A percentile compares a stretch with the other conserved stretches of the same genome.
Conservation (phyloP, 176 grass and related monocot species). For the Triticum turgidum region DNA sequence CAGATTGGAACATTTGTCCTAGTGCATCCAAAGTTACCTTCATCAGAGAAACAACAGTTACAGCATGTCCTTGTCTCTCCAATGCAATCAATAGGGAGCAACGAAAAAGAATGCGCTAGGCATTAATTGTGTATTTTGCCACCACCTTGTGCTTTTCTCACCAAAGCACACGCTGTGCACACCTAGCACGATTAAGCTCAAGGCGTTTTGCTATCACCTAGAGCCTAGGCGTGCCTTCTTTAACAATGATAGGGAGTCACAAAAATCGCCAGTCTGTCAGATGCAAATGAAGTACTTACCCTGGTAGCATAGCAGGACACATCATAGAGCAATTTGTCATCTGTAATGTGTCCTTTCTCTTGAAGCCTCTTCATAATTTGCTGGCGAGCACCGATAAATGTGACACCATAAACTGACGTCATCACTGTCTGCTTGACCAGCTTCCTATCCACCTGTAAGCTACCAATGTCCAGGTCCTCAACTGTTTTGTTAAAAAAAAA, state of each 20-base stretch:
- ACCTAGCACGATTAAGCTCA: not conserved
- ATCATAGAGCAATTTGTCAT: constrained; percentile 68
- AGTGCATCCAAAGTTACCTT: constrained; percentile 91
- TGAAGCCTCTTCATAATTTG: constrained; percentile 84
- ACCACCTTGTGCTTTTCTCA: not conserved
- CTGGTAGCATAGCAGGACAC: constrained; percentile 83
- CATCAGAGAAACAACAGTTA: constrained; percentile 38
- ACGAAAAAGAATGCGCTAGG: not conserved
- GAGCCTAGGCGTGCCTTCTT: not conserved
- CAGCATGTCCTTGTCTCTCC: not conserved
- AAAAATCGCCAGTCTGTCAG: not conserved
- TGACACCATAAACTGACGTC: constrained; percentile 99
- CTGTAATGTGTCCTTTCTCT: constrained; percentile 87
- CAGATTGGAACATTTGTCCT: constrained; percentile 95
- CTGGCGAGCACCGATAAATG: constrained; percentile 86
- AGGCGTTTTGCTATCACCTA: not conserved
- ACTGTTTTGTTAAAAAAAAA: constrained; percentile 40
- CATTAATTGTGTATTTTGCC: not conserved
- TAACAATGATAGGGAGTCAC: not conserved
- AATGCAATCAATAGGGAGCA: constrained; percentile 17
- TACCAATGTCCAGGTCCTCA: constrained; percentile 48
- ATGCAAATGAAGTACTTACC: constrained; percentile 43
- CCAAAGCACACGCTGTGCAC: not conserved
- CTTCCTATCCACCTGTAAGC: constrained; percentile 97
- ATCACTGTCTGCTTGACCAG: constrained; percentile 99